These are phyloP conservation scores for Ustilago cynodontis DNA, from an alignment of 1,284 basidiomycete species.

Conservation along the genomic window DNA sequence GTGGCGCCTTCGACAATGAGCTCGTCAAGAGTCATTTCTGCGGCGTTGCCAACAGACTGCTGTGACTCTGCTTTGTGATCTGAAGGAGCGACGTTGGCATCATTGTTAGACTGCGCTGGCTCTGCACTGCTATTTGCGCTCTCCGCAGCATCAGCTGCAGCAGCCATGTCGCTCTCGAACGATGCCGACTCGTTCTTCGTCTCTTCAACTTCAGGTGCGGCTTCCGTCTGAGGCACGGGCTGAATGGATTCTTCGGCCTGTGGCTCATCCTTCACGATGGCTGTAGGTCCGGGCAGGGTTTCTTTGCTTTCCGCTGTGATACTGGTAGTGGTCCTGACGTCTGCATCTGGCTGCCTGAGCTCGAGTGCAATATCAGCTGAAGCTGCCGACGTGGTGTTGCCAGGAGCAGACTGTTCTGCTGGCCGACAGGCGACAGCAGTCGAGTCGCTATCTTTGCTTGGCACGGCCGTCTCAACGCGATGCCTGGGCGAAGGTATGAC, in stretches of 20 bases:
- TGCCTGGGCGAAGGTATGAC: not conserved
- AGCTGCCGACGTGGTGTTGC: not conserved
- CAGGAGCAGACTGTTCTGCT: not conserved
- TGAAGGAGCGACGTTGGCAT: not conserved
- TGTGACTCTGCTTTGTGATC: not conserved
- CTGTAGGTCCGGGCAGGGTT: not conserved
- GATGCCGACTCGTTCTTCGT: not conserved
- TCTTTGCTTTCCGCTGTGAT: not conserved
- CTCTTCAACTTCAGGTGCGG: not conserved
- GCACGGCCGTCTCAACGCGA: not conserved
- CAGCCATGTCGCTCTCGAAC: not conserved
- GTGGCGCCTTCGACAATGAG: slow-evolving; percentile 16
- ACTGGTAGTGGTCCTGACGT: not conserved
- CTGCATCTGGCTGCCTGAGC: slow-evolving; percentile 1
- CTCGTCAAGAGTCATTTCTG: slow-evolving; percentile 21
- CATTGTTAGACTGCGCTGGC: not conserved
- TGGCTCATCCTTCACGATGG: not conserved
- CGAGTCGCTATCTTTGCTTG: not conserved
- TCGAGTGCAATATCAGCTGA: not conserved
- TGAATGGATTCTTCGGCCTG: not conserved
- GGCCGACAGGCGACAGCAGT: not conserved
- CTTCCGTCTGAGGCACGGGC: not conserved
- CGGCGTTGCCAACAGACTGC: not conserved
- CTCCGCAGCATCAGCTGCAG: not conserved
- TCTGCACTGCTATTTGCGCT: not conserved